Evolutionary conservation across 2,329 filamentous ascomycete species (phyloP).

Genomic region (Fonsecaea erecta): DNA sequence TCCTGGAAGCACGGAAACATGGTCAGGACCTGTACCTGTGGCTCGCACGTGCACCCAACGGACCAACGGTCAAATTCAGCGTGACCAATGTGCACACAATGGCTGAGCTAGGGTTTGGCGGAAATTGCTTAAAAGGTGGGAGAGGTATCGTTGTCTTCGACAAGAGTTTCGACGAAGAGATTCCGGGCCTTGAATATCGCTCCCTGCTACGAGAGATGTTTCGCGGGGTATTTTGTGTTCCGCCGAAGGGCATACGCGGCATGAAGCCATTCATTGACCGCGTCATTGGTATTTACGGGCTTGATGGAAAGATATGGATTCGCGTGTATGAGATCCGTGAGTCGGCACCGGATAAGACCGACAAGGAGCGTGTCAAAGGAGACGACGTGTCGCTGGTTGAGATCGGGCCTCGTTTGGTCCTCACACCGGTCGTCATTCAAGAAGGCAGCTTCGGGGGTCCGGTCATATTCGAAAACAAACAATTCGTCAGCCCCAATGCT

Average conservation of each 20-base stretch:
- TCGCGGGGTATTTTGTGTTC: slow-evolving; percentile 87
- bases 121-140: slow-evolving; percentile 94
- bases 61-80: slow-evolving; percentile 67
- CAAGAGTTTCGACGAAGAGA: slow-evolving; percentile 77
- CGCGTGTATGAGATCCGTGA: slow-evolving; percentile 93
- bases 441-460: slow-evolving; percentile 95
- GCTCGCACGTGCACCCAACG: slow-evolving; percentile 89
- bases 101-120: slow-evolving; percentile 95
- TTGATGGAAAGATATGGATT: slow-evolving; percentile 94
- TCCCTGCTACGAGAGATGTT: slow-evolving; percentile 79
- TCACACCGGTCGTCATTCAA: slow-evolving; percentile 92
- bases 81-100: slow-evolving; percentile 78
- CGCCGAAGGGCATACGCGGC: slow-evolving; percentile 77
- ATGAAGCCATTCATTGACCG: slow-evolving; percentile 96
- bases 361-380: slow-evolving; percentile 35
- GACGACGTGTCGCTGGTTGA: slow-evolving; percentile 80
- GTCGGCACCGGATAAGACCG: slow-evolving; percentile 50
- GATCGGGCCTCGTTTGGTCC: slow-evolving; percentile 89
- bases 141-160: slow-evolving; percentile 92
- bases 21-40: slow-evolving; percentile 93
- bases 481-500: slow-evolving; percentile 96
- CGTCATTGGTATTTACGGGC: slow-evolving; percentile 88
- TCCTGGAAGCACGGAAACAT: slow-evolving; percentile 88
- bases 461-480: slow-evolving; percentile 97
- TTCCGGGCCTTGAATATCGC: slow-evolving; percentile 56